phyloP scores from a whole-genome alignment of 2,329 filamentous ascomycete species.

The Fusarium agapanthi region DNA sequence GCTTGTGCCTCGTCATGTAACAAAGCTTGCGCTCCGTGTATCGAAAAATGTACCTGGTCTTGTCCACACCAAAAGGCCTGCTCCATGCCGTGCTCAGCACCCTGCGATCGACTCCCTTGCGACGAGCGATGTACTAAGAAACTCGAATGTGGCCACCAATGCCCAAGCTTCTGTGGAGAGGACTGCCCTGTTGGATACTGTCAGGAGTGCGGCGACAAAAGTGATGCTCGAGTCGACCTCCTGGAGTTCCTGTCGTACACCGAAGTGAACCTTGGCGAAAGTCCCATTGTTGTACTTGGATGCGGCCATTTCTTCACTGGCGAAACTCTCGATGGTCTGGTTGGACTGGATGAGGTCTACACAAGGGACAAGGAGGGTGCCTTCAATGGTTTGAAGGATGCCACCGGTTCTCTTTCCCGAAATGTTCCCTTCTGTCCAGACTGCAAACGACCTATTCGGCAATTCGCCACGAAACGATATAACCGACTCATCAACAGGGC shows the following conservation, averaged over 20 bases:
- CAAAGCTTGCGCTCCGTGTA: constrained; percentile 68
- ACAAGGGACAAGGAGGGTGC: constrained; percentile 46
- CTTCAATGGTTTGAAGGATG: constrained; percentile 43
- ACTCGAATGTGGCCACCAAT: constrained; percentile 68
- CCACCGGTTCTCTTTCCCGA: constrained; percentile 60
- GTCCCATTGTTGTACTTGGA: constrained; percentile 66
- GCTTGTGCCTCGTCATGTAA: constrained; percentile 61
- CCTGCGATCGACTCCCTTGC: constrained; percentile 73
- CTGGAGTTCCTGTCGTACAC: constrained; percentile 47
- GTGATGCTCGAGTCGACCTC: constrained; percentile 58
- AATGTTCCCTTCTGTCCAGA: constrained; percentile 57
- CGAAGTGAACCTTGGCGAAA: constrained; percentile 54
- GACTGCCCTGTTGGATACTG: constrained; percentile 65
- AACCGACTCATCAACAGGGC: constrained; percentile 67
- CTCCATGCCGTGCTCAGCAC: constrained; percentile 67
- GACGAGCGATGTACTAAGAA: constrained; percentile 62
- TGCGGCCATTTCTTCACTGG: constrained; percentile 72
- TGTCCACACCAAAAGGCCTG: constrained; percentile 61
- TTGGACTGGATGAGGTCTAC: constrained; percentile 62
- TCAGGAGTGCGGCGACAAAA: constrained; percentile 47
- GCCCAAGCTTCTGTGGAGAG: constrained; percentile 71
- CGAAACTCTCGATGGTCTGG: constrained; percentile 66
- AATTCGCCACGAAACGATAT: constrained; percentile 62
- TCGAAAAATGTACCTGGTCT: constrained; percentile 60
- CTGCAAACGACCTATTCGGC: constrained; percentile 66